A percentile compares a stretch with the other conserved stretches of the same genome.
Evolutionary conservation across 1,139 yeast species (phyloP).

Genomic region (Candida smagusa): DNA sequence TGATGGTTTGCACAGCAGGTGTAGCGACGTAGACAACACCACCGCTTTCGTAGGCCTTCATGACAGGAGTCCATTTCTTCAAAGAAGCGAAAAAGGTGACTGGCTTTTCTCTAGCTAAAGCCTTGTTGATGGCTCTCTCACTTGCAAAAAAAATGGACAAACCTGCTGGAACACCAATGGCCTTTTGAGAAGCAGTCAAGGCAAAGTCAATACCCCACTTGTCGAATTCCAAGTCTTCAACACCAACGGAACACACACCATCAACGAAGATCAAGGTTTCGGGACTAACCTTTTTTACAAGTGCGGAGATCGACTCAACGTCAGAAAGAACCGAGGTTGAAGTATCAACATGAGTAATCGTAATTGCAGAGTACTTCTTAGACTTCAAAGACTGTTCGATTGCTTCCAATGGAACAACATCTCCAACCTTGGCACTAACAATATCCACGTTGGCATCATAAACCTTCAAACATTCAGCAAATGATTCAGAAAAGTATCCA

Average conservation of each 20-base stretch:
- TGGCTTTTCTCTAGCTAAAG: constrained; percentile 53
- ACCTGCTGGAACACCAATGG: constrained; percentile 93
- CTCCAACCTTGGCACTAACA: constrained; percentile 69
- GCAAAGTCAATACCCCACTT: constrained; percentile 89
- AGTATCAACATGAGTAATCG: constrained; percentile 94
- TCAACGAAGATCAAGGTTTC: constrained; percentile 83
- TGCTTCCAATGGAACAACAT: constrained; percentile 55
- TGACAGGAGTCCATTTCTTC: constrained; percentile 84
- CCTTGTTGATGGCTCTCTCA: constrained; percentile 66
- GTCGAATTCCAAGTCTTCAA: constrained; percentile 82
- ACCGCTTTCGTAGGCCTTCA: constrained; percentile 83
- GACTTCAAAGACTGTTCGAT: constrained; percentile 53
- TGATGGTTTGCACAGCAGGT: constrained; percentile 84
- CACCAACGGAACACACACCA: constrained; percentile 92
- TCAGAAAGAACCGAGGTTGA: constrained; percentile 88
- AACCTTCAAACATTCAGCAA: constrained; percentile 72
- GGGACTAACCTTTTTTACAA: constrained; percentile 67
- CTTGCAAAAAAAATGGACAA: constrained; percentile 76
- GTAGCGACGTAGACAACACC: constrained; percentile 89
- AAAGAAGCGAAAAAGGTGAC: constrained; percentile 71
- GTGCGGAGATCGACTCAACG: constrained; percentile 57
- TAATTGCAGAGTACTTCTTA: constrained; percentile 62
- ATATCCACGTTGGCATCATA: constrained; percentile 75
- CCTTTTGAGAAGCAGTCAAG: constrained; percentile 92
- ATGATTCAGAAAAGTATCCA: constrained; percentile 88